A percentile compares a stretch with the other conserved stretches of the same genome.
Conservation (phyloP, 441 rosid genomes). For the Pelargonium australe region DNA sequence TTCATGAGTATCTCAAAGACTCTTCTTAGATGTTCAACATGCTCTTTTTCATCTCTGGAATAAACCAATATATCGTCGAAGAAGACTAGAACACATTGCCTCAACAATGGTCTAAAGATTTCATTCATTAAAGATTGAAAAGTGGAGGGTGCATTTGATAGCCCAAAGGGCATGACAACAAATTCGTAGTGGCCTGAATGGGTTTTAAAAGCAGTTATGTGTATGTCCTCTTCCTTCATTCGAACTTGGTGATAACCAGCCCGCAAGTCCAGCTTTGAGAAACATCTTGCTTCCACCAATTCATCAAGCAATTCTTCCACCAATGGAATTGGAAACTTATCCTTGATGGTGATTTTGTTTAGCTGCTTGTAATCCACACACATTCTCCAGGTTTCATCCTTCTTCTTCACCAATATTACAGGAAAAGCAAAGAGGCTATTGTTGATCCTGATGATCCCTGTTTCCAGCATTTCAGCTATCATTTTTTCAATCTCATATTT, state of each 20-base stretch:
- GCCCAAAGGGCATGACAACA: background rate
- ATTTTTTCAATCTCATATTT: background rate
- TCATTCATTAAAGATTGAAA: background rate
- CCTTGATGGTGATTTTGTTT: background rate
- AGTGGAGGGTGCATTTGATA: background rate
- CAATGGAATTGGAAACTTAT: background rate
- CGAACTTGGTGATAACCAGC: background rate
- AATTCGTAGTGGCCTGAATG: background rate
- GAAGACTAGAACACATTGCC: background rate
- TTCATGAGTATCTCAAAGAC: background rate
- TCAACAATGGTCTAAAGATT: background rate
- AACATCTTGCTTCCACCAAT: background rate
- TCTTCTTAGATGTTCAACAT: background rate
- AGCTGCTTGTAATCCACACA: background rate
- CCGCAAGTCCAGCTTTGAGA: background rate
- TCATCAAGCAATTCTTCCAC: background rate
- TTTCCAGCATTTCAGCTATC: background rate
- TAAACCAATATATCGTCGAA: background rate
- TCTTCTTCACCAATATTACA: background rate
- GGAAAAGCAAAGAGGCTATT: background rate
- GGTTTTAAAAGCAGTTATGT: background rate
- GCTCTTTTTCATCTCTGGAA: background rate
- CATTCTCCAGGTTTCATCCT: background rate
- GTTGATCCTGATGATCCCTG: background rate
- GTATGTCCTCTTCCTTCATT: background rate